A percentile compares a stretch with the other conserved stretches of the same genome.
Conservation (phyloP, 768 basidiomycete species). For the Amanita exitialis region DNA sequence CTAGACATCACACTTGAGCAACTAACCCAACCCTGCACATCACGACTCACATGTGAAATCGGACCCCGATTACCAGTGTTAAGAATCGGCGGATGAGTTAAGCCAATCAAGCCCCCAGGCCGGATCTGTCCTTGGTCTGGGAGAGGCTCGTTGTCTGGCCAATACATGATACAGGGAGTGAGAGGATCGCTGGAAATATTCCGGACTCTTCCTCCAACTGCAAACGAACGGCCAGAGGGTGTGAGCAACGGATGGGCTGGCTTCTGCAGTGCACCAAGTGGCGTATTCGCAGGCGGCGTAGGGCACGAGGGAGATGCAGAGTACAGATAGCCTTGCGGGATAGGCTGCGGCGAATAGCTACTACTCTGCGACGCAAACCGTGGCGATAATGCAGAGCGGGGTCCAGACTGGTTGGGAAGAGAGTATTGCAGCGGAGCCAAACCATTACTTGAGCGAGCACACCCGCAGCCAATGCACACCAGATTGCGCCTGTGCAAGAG, state of each 20-base stretch:
- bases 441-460: constrained; percentile 34
- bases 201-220: constrained; percentile 68
- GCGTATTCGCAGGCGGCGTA: constrained; percentile 5
- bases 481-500: constrained; percentile 60
- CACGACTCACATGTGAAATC: constrained; percentile 62
- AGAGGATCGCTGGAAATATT: constrained; percentile 69
- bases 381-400: constrained; percentile 18
- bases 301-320: constrained; percentile 13
- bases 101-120: constrained; percentile 41
- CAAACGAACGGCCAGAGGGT: constrained; percentile 72
- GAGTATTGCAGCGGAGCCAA: constrained; percentile 14
- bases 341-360: constrained; percentile 1
- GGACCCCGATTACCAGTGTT: constrained; percentile 87
- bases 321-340: constrained; percentile 7
- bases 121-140: constrained; percentile 76
- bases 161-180: constrained; percentile 74
- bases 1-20: constrained; percentile 16
- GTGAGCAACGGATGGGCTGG: constrained; percentile 66
- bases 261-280: constrained; percentile 20
- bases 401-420: constrained; percentile 3
- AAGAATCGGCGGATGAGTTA: constrained; percentile 75
- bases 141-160: constrained; percentile 84
- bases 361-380: constrained; percentile 19
- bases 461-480: constrained; percentile 70
- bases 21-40: constrained; percentile 10